A percentile compares a stretch with the other conserved stretches of the same genome.
Conservation (phyloP, 176 grass and related monocot species). For the Paspalum notatum region DNA sequence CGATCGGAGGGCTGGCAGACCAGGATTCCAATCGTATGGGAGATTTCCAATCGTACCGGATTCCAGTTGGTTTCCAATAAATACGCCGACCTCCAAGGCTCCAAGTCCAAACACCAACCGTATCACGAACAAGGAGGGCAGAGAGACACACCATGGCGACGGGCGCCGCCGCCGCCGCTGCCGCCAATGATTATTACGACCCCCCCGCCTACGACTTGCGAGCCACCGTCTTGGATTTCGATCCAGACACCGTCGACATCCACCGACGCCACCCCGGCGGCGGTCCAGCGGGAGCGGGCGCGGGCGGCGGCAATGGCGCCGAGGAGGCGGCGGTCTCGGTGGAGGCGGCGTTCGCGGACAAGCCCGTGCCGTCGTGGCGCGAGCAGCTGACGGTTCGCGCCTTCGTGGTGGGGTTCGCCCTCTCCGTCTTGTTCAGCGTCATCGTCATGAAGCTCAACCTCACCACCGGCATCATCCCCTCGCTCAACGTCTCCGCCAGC, state of each 20-base stretch:
- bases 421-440: slow-evolving; percentile 61
- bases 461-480: slow-evolving; percentile 82
- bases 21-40: background rate
- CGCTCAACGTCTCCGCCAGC: slow-evolving; percentile 77
- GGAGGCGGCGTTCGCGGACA: slow-evolving; percentile 52
- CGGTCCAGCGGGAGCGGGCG: background rate
- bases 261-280: slow-evolving; percentile 35
- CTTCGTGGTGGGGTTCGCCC: slow-evolving; percentile 56
- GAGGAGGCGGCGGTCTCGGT: slow-evolving; percentile 36
- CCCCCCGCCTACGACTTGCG: background rate
- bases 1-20: background rate
- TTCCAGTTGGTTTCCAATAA: slow-evolving; percentile 14
- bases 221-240: slow-evolving; percentile 28
- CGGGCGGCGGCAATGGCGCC: background rate
- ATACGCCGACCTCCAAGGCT: background rate
- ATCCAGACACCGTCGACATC: slow-evolving; percentile 7
- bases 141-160: slow-evolving; percentile 39
- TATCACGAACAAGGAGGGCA: background rate
- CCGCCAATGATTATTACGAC: background rate
- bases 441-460: slow-evolving; percentile 93
- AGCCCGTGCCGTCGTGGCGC: slow-evolving; percentile 62
- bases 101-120: background rate
- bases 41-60: background rate
- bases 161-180: background rate
- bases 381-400: slow-evolving; percentile 76